Percentiles rank a stretch among this genome's conserved stretches.
These are phyloP conservation scores for Podospora anserina DNA, from an alignment of 495 filamentous ascomycete species.

Conservation along the genomic window DNA sequence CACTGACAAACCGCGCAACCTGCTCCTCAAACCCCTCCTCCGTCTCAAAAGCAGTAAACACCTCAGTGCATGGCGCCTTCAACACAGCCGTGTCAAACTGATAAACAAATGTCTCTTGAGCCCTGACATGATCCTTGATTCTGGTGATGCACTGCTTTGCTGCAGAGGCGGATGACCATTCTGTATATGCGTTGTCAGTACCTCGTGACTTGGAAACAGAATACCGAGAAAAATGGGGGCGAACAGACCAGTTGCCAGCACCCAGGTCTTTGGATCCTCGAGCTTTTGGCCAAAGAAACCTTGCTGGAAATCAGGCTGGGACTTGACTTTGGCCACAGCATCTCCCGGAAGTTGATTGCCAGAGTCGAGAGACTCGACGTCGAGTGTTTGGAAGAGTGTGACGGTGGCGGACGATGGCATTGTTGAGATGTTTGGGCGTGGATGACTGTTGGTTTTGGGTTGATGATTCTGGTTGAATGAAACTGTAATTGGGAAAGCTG, in stretches of 20 bases:
- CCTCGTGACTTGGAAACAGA: background rate
- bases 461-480: background rate
- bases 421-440: background rate
- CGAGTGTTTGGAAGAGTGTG: conserved; percentile 15
- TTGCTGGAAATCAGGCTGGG: conserved; percentile 9
- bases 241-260: conserved; percentile 17
- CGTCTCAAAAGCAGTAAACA: conserved; percentile 21
- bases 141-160: background rate
- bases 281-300: conserved; percentile 22
- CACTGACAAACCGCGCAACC: conserved; percentile 11
- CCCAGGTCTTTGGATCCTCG: conserved; percentile 16
- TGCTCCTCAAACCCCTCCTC: conserved; percentile 23
- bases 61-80: conserved; percentile 22
- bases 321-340: conserved; percentile 12
- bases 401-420: background rate
- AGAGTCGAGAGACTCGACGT: background rate
- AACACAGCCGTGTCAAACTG: background rate
- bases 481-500: no score
- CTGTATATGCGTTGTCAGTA: background rate
- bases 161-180: conserved; percentile 16
- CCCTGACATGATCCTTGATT: background rate
- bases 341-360: background rate
- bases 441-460: background rate
- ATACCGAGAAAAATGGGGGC: background rate
- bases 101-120: conserved; percentile 5